These are phyloP conservation scores for Aspergillus alliaceus DNA, from an alignment of 2,329 filamentous ascomycete species.

Conservation along the genomic window DNA sequence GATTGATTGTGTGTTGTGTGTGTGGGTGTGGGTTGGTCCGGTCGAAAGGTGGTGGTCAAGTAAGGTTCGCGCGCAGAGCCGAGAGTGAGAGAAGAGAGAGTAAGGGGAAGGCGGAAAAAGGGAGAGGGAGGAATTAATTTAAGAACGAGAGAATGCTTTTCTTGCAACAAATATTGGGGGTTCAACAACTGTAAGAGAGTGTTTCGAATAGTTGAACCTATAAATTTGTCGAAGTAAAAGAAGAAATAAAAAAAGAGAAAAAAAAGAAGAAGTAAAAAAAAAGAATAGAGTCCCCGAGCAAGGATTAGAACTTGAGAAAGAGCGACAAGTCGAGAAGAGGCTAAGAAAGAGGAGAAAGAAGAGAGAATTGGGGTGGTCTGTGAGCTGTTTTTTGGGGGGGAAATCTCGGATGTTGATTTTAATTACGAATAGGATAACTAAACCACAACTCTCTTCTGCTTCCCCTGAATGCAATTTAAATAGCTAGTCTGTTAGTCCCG, in stretches of 20 bases:
- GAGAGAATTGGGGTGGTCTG: conserved; percentile 4
- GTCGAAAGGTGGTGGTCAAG: not conserved
- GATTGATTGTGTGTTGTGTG: no score
- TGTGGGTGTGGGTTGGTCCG: not conserved
- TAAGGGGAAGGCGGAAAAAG: not conserved
- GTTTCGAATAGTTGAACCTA: no score
- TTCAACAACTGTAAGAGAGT: no score
- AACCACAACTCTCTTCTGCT: not conserved
- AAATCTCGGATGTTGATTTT: not conserved
- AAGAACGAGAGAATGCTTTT: conserved; percentile 1
- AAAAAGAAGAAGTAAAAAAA: conserved; percentile 11
- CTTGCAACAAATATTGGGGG: not conserved
- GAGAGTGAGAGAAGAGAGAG: not conserved
- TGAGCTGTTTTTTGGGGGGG: not conserved
- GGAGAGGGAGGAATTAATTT: conserved; percentile 2
- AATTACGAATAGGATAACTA: no score
- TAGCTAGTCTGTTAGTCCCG: not conserved
- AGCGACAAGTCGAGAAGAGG: conserved; percentile 12
- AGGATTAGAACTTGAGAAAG: conserved; percentile 12
- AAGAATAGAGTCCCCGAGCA: not conserved
- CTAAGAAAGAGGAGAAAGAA: conserved; percentile 17
- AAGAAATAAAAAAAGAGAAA: conserved; percentile 17
- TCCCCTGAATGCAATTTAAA: not conserved
- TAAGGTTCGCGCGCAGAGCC: conserved; percentile 12
- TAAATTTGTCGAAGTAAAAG: conserved; percentile 10